Evolutionary conservation across 108 stramenopile species (phyloP).

Genomic region (Skeletonema costatum): DNA sequence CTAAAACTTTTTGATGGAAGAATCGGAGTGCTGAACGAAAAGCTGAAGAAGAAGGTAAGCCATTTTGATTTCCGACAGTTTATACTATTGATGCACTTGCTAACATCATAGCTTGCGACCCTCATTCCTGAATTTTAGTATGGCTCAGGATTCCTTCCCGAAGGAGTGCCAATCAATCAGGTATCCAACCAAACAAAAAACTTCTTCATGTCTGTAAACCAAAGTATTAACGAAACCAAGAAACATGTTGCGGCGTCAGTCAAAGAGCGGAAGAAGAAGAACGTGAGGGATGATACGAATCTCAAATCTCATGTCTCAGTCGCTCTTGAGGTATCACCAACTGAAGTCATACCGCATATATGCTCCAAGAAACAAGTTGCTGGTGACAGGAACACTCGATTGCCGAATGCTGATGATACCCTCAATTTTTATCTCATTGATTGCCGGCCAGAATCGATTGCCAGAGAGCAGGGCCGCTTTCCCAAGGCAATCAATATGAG

Average conservation of each 20-base stretch:
- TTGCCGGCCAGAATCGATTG: slow-evolving; percentile 66
- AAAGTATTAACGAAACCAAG: slow-evolving; percentile 45
- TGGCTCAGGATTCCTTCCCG: slow-evolving; percentile 80
- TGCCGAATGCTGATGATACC: slow-evolving; percentile 10
- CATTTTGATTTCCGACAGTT: not conserved
- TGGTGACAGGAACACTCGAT: slow-evolving; percentile 16
- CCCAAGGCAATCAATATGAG: slow-evolving; percentile 71
- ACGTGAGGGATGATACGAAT: slow-evolving; percentile 1
- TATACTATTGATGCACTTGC: not conserved
- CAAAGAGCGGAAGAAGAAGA: slow-evolving; percentile 41
- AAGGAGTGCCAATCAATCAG: slow-evolving; percentile 53
- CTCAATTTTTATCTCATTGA: slow-evolving; percentile 83
- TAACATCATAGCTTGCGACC: not conserved
- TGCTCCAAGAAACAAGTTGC: slow-evolving; percentile 63
- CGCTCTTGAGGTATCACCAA: slow-evolving; percentile 62
- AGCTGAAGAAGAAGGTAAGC: slow-evolving; percentile 65
- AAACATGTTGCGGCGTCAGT: slow-evolving; percentile 40
- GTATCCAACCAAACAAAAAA: slow-evolving; percentile 43
- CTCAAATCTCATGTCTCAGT: slow-evolving; percentile 40
- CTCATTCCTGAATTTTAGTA: slow-evolving; percentile 37
- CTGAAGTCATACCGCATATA: slow-evolving; percentile 73
- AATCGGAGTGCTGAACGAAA: slow-evolving; percentile 74
- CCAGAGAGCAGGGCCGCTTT: slow-evolving; percentile 74
- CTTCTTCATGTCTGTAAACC: slow-evolving; percentile 49
- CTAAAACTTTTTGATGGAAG: slow-evolving; percentile 73